Evolutionary conservation across 192 early-diverging fungal genomes (phyloP).

Genomic region (Podila verticillata): DNA sequence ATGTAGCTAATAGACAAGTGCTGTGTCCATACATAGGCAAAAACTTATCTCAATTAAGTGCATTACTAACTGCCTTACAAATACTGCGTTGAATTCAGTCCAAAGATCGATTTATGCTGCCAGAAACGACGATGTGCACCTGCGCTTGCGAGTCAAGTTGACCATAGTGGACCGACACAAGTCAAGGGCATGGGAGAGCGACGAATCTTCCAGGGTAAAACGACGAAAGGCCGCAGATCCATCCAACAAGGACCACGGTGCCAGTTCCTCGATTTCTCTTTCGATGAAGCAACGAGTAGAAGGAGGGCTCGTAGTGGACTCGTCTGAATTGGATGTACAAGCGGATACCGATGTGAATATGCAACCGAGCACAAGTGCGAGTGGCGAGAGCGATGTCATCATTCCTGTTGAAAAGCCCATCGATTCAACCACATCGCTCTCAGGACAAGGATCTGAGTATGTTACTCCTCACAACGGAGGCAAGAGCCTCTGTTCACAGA

Average conservation of each 20-base stretch:
- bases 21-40: no score
- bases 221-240: neutral
- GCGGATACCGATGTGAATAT: neutral
- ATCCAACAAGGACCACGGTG: neutral
- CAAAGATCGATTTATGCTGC: slow-evolving; percentile 41
- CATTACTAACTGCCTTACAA: no score
- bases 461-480: no score
- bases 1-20: no score
- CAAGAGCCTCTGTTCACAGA: no score
- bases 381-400: neutral
- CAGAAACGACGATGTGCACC: slow-evolving; percentile 45
- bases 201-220: slow-evolving; percentile 5
- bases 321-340: neutral
- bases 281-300: no score
- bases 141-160: slow-evolving; percentile 39
- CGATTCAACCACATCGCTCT: neutral
- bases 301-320: no score
- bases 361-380: neutral
- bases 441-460: no score
- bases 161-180: slow-evolving; percentile 11
- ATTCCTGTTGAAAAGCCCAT: neutral
- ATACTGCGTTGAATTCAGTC: slow-evolving; percentile 8
- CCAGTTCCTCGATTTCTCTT: no score
- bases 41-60: no score
- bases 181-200: neutral